phyloP scores from a whole-genome alignment of 2,329 filamentous ascomycete genomes.

The Nemania diffusa region DNA sequence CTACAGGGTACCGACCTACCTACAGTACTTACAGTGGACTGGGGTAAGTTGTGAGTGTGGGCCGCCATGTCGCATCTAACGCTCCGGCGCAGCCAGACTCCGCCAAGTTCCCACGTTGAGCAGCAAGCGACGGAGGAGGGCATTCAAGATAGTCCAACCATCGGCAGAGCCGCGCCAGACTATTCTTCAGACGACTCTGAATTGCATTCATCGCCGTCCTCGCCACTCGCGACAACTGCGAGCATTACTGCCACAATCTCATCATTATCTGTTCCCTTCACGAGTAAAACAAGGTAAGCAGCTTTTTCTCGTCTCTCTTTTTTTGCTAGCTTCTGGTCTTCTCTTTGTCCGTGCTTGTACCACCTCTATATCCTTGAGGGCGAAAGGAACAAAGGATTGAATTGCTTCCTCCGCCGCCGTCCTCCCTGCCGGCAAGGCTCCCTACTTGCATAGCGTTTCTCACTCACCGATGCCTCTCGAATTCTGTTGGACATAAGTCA shows the following conservation, averaged over 20 bases:
- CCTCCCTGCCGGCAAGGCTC: conserved; percentile 15
- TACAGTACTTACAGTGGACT: conserved; percentile 12
- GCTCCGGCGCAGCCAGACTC: conserved; percentile 58
- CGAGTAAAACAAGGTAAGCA: conserved; percentile 23
- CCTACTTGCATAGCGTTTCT: conserved; percentile 17
- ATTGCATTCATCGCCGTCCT: conserved; percentile 16
- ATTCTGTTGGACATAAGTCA: conserved; percentile 22
- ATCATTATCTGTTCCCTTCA: conserved; percentile 21
- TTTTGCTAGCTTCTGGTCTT: background rate
- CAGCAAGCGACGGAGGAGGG: conserved; percentile 36
- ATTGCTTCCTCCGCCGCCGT: conserved; percentile 6
- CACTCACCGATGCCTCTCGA: background rate
- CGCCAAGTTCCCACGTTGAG: conserved; percentile 48
- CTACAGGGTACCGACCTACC: background rate
- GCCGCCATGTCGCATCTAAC: conserved; percentile 62
- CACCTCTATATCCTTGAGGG: background rate
- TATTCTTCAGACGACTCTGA: conserved; percentile 37
- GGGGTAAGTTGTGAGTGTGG: conserved; percentile 11
- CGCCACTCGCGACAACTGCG: conserved; percentile 40
- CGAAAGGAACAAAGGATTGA: conserved; percentile 9
- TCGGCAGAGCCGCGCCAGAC: conserved; percentile 53
- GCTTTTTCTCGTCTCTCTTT: background rate
- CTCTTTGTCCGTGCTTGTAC: conserved; percentile 15
- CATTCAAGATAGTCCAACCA: conserved; percentile 59
- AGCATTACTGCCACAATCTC: conserved; percentile 18